A percentile compares a stretch with the other conserved stretches of the same genome.
Conservation (phyloP, 345 rosid genomes). For the Populus euphratica region DNA sequence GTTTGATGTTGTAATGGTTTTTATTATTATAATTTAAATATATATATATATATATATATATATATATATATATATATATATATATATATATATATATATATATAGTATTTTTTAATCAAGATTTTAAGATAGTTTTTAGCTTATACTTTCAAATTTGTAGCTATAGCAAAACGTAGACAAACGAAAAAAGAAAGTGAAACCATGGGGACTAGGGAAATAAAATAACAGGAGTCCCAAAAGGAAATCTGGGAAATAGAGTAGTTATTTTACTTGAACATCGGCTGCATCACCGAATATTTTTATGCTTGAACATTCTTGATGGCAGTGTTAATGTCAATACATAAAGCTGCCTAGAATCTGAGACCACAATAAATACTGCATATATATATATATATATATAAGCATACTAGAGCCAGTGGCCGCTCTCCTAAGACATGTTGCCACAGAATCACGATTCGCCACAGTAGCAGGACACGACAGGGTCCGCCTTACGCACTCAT, state of each 20-base stretch:
- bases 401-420: neutral
- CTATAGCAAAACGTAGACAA: neutral
- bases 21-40: too few species aligned
- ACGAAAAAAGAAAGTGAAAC: neutral
- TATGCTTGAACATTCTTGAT: slow-evolving; percentile 37
- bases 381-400: neutral
- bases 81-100: too few species aligned
- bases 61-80: too few species aligned
- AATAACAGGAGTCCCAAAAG: neutral
- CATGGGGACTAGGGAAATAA: neutral
- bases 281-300: slow-evolving; percentile 8
- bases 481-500: neutral
- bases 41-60: too few species aligned
- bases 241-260: slow-evolving; percentile 4
- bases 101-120: too few species aligned
- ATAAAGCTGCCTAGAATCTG: neutral
- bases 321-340: slow-evolving; percentile 18
- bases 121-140: too few species aligned
- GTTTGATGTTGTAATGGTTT: too few species aligned
- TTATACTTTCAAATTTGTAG: too few species aligned
- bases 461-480: slow-evolving; percentile 7
- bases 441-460: slow-evolving; percentile 26
- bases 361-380: slow-evolving; percentile 5
- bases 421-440: neutral
- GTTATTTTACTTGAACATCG: neutral